phyloP scores from a whole-genome alignment of 2,329 filamentous ascomycete genomes.

The Fusarium coffeatum region DNA sequence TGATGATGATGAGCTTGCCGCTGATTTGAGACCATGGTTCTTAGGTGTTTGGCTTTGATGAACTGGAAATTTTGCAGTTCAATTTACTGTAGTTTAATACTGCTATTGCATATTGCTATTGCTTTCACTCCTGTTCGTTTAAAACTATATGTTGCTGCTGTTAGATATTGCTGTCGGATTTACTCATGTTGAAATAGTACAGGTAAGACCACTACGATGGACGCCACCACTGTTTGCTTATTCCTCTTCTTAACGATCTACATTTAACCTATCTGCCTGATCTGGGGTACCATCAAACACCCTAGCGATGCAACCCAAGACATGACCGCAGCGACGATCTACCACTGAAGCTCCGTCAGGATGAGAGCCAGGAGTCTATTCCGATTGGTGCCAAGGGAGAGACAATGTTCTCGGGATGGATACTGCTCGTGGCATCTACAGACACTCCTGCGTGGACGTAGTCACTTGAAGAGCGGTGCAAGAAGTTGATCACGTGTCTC shows the following conservation, averaged over 20 bases:
- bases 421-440: not conserved
- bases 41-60: fast-evolving
- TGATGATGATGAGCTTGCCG: not conserved
- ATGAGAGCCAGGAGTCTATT: not conserved
- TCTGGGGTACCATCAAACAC: not conserved
- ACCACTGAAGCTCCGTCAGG: not conserved
- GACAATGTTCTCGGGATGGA: not conserved
- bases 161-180: no score
- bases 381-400: not conserved
- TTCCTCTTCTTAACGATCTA: not conserved
- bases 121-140: no score
- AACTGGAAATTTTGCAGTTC: no score
- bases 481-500: not conserved
- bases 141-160: no score
- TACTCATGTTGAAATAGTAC: no score
- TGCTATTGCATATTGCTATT: no score
- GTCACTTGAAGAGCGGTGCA: not conserved
- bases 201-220: fast-evolving
- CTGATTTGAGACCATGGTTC: fast-evolving
- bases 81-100: no score
- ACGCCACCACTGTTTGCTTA: not conserved
- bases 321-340: not conserved
- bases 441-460: not conserved
- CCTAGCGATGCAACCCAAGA: not conserved
- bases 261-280: not conserved